Conservation (phyloP, 495 filamentous ascomycete species). For the Chaetomium tenue region DNA sequence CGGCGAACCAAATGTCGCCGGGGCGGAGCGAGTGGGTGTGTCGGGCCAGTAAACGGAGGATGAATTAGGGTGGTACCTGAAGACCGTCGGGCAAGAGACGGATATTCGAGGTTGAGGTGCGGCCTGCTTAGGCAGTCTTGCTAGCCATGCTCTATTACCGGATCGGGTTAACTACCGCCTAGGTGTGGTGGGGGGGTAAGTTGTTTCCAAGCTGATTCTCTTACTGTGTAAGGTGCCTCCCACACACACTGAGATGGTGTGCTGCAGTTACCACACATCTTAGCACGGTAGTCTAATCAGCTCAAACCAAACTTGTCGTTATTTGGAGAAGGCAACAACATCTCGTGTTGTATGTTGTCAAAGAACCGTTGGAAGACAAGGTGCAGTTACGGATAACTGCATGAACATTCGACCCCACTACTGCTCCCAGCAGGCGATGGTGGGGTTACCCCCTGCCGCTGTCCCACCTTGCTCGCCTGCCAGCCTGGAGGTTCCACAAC, state of each 20-base stretch:
- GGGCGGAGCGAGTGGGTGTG: neutral
- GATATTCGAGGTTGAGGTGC: conserved; percentile 22
- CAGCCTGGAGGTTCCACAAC: no score
- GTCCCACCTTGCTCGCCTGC: no score
- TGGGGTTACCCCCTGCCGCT: no score
- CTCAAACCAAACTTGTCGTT: no score
- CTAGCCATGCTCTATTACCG: neutral
- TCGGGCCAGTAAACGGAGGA: neutral
- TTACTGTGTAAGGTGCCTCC: no score
- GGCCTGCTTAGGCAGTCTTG: conserved; percentile 7
- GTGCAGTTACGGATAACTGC: neutral
- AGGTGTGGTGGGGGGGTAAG: neutral
- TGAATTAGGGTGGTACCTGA: neutral
- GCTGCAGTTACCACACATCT: no score
- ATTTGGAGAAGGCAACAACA: neutral
- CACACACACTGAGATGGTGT: no score
- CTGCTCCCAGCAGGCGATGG: no score
- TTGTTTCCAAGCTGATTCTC: no score
- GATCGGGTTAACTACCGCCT: neutral
- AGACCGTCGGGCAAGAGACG: conserved; percentile 2
- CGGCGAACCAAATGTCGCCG: conserved; percentile 3
- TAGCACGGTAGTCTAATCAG: no score
- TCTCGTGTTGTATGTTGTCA: neutral
- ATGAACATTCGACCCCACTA: neutral
- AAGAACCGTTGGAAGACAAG: neutral